Base-by-base conservation (phyloP, 805 yeast genomes). In the Lipomyces mesembrius region DNA sequence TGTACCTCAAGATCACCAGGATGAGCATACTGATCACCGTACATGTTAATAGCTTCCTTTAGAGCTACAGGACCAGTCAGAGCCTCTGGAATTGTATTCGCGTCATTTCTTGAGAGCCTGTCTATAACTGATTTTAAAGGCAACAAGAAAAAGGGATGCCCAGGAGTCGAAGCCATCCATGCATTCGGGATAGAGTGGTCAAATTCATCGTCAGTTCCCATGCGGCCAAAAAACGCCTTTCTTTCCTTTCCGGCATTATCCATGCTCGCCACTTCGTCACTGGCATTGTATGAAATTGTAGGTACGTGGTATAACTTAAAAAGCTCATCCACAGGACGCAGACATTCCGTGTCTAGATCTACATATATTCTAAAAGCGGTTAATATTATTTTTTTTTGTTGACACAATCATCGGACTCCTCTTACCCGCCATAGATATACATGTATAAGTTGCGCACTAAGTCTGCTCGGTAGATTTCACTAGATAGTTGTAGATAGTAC, bases 181-280 rank as follows among this genome's bases (percentile, higher is more conserved):
- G 55, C 55, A 27, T 51, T 51, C 29, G 55, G 55, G 55, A 51
- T 51, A 11, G 55, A 51, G 29, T 51, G 55, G 17, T 27, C 32
- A 27, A 20, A 51, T n/a, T 51, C 29, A 51, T 9, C n/a, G 55
- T 51, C 55, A 9, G 27, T 51, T n/a, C 55, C 22, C 55, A 51
- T 51, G 27, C 29, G 29, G 29, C 55, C 55, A 27, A 51, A 27
- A 12, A 51, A 39, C 20, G 46, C 46, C 17, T 2, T 39, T 3
- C 17, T 14, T 39, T 17, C 2, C 7, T 17, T 39, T 35, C 14
- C 37, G 37, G 37, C 12, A 17, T 17, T 39, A 17, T 17, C n/a
- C 46, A 2, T 39, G n/a, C n/a, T 12, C 17, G 46, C 7, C 46
- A 6, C 46, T 39, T 39, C 46, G n/a, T 17, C 17, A 17, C 46